These are phyloP conservation scores for Xanthoconium stramineum DNA, from an alignment of 768 basidiomycete genomes.

Conservation along the genomic window DNA sequence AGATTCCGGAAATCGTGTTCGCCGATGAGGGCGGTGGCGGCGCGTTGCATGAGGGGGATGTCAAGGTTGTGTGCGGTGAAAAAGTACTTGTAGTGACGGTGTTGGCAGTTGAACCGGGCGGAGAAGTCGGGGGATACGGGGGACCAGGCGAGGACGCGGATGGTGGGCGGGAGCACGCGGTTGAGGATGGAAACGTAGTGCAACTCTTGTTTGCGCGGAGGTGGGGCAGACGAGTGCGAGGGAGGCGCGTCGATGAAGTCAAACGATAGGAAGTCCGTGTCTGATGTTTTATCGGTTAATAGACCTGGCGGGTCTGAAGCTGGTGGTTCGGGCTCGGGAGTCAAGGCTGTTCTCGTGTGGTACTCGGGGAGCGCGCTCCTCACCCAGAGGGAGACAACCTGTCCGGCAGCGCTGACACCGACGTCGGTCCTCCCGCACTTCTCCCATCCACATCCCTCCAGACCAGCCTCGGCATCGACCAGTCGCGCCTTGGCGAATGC, in stretches of 20 bases:
- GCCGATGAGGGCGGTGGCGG: conserved; percentile 69
- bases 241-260: conserved; percentile 40
- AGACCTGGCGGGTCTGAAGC: conserved; percentile 5
- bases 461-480: conserved; percentile 67
- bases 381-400: conserved; percentile 91
- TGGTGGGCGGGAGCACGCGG: conserved; percentile 81
- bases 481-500: conserved; percentile 76
- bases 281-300: neutral
- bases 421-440: conserved; percentile 92
- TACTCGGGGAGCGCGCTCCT: conserved; percentile 55
- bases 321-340: conserved; percentile 2
- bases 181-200: conserved; percentile 82
- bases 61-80: conserved; percentile 72
- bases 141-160: conserved; percentile 92
- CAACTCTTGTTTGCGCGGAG: conserved; percentile 47
- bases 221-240: conserved; percentile 30
- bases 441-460: conserved; percentile 88
- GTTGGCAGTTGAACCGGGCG: conserved; percentile 81
- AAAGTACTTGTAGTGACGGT: conserved; percentile 97
- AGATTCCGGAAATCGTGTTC: conserved; percentile 96
- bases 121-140: conserved; percentile 79
- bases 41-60: conserved; percentile 70
- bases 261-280: conserved; percentile 21
- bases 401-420: conserved; percentile 91
- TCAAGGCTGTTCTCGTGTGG: neutral